These are phyloP conservation scores for Candida smagusa DNA, from an alignment of 1,139 yeast genomes.

Conservation along the genomic window DNA sequence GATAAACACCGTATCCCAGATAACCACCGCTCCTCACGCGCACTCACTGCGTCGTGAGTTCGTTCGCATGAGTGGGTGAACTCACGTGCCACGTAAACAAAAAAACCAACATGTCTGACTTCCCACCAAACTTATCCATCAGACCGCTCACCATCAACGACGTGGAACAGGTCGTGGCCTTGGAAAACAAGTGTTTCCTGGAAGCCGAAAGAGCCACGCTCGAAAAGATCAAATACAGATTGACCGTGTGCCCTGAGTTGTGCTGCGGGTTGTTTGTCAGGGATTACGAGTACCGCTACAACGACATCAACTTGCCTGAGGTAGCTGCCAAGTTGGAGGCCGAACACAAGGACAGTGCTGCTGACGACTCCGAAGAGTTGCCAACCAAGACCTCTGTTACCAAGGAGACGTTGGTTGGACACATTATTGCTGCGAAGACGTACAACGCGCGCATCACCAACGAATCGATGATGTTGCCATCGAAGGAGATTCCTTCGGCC, in stretches of 20 bases:
- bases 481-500: slow-evolving; percentile 29
- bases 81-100: neutral
- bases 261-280: slow-evolving; percentile 84
- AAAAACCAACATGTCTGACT: slow-evolving; percentile 20
- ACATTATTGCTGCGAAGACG: slow-evolving; percentile 79
- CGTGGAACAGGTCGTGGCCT: slow-evolving; percentile 51
- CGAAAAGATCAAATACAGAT: slow-evolving; percentile 66
- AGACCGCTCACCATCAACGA: slow-evolving; percentile 79
- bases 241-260: slow-evolving; percentile 82
- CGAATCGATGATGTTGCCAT: slow-evolving; percentile 64
- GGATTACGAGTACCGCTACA: slow-evolving; percentile 49
- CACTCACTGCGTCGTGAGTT: too few relatives aligned
- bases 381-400: slow-evolving; percentile 53
- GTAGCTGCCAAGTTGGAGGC: slow-evolving; percentile 36
- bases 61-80: too few relatives aligned
- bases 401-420: slow-evolving; percentile 75
- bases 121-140: slow-evolving; percentile 65
- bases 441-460: slow-evolving; percentile 50
- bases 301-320: slow-evolving; percentile 43
- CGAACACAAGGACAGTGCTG: slow-evolving; percentile 18
- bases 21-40: too few relatives aligned
- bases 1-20: too few relatives aligned
- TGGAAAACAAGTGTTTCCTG: slow-evolving; percentile 67
- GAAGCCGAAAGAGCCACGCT: slow-evolving; percentile 61
- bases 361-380: slow-evolving; percentile 34